These are phyloP conservation scores for Laburnicola sp. DNA, from an alignment of 2,329 filamentous ascomycete genomes.

Conservation along the genomic window DNA sequence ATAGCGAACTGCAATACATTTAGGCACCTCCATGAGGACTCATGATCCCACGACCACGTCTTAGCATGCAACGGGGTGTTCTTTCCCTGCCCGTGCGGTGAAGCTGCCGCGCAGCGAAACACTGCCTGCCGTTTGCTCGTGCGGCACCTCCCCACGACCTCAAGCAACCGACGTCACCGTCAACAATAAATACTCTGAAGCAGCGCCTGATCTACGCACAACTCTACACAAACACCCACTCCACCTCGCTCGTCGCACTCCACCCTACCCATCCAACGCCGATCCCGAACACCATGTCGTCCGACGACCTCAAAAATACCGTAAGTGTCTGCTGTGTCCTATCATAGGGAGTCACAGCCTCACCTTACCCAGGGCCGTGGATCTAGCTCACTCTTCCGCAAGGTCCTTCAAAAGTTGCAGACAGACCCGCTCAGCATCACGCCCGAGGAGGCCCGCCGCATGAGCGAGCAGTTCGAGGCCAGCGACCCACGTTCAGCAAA, in stretches of 20 bases:
- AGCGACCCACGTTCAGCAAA: slow-evolving; percentile 25
- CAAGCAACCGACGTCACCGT: slow-evolving; percentile 4
- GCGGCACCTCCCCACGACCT: neutral
- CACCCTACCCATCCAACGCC: neutral
- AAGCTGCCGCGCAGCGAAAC: neutral
- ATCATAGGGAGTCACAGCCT: neutral
- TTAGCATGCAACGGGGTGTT: neutral
- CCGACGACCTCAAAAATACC: neutral
- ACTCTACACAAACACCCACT: neutral
- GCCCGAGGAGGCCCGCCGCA: slow-evolving; percentile 34
- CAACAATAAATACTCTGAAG: neutral
- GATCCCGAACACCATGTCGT: neutral
- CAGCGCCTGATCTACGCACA: neutral
- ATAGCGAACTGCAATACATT: too few relatives aligned
- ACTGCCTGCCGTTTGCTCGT: slow-evolving; percentile 5
- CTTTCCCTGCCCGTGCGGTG: neutral
- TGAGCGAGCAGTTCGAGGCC: slow-evolving; percentile 31
- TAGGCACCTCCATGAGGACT: too few relatives aligned
- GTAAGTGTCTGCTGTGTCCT: neutral
- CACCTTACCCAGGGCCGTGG: neutral
- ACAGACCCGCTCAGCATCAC: slow-evolving; percentile 32
- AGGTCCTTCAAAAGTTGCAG: slow-evolving; percentile 29
- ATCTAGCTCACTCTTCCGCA: slow-evolving; percentile 11
- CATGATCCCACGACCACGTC: too few relatives aligned
- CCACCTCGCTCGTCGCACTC: neutral